Evolutionary conservation across 2,329 filamentous ascomycete genomes (phyloP).

Genomic region (Akanthomyces lecanii): DNA sequence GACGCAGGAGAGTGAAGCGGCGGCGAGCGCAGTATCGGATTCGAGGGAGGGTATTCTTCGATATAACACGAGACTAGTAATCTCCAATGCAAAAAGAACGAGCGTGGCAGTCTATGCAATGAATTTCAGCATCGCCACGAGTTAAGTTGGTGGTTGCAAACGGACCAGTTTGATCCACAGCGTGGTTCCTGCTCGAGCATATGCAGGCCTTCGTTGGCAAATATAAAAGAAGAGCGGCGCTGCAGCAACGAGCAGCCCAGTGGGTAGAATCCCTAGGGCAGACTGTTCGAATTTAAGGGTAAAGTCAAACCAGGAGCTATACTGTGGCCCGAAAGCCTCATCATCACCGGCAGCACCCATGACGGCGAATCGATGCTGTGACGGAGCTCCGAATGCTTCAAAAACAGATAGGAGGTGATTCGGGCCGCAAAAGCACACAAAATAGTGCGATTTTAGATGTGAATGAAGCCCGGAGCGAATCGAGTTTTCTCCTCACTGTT

Average conservation of each 20-base stretch:
- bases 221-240: background rate
- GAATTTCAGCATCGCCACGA: background rate
- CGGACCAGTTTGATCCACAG: slow-evolving; percentile 3
- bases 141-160: background rate
- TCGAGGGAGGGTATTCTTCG: background rate
- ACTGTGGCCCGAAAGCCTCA: background rate
- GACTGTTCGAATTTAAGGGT: background rate
- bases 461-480: no score
- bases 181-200: background rate
- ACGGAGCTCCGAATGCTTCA: no score
- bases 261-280: background rate
- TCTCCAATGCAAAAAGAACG: background rate
- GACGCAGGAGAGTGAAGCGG: background rate
- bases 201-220: background rate
- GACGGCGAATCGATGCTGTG: no score
- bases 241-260: background rate
- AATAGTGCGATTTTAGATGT: no score
- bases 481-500: no score
- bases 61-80: background rate
- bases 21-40: background rate
- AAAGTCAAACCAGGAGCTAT: background rate
- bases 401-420: no score
- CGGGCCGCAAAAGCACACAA: no score
- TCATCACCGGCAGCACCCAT: background rate
- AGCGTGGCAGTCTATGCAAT: background rate